A percentile compares a stretch with the other conserved stretches of the same genome.
Evolutionary conservation across 2,329 filamentous ascomycete genomes (phyloP).

Genomic region (Xylariaceae sp.): DNA sequence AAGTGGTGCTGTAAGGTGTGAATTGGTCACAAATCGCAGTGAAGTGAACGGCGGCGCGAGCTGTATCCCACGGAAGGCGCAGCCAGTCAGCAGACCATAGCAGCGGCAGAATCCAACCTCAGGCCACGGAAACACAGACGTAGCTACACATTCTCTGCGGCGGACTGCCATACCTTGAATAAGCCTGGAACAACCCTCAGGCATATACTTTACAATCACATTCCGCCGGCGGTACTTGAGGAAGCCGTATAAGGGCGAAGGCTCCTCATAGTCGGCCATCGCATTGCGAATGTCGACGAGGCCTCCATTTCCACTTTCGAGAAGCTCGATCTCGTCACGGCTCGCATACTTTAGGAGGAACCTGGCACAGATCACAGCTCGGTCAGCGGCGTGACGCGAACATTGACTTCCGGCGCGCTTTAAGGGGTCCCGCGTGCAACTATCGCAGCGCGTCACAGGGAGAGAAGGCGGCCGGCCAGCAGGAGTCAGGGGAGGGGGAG

Average conservation of each 20-base stretch:
- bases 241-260: conserved; percentile 86
- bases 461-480: conserved; percentile 1
- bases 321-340: conserved; percentile 78
- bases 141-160: too few relatives aligned
- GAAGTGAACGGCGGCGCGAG: conserved; percentile 71
- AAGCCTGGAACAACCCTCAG: conserved; percentile 81
- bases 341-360: conserved; percentile 87
- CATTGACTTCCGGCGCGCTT: not conserved
- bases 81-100: conserved; percentile 13
- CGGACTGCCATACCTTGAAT: conserved; percentile 65
- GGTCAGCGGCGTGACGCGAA: conserved; percentile 9
- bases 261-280: conserved; percentile 72
- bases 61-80: conserved; percentile 38
- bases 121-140: too few relatives aligned
- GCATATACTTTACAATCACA: conserved; percentile 86
- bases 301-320: conserved; percentile 70
- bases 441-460: too few relatives aligned
- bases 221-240: conserved; percentile 83
- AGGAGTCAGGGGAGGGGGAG: conserved; percentile 2
- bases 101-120: too few relatives aligned
- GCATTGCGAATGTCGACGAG: conserved; percentile 74
- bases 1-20: conserved; percentile 77
- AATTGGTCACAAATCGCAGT: conserved; percentile 63
- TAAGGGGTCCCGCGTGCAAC: too few relatives aligned
- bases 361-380: conserved; percentile 47